Evolutionary conservation across 495 filamentous ascomycete genomes (phyloP), one percentile per base, ranked within the genome.

Genomic region (Podospora sp.): DNA sequence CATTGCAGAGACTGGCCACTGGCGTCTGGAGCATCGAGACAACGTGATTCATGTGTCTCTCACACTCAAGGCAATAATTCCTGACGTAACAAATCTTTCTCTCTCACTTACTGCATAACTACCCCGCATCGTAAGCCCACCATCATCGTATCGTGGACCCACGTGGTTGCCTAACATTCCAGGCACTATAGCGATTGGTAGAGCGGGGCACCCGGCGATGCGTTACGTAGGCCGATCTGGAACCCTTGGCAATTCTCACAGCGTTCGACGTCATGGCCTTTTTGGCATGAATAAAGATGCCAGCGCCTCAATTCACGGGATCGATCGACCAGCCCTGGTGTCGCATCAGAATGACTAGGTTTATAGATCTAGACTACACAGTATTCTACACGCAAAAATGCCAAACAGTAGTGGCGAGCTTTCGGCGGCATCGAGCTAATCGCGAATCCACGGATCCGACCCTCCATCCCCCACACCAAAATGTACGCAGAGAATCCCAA

Each of bases 401-500:
- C n/a, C n/a, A 36, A 36, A 36, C 33, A 36, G 40, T 46, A 46
- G 40, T 2, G 40, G 40, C 4, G 40, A 6, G 40, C 4, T 6
- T 11, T 46, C 2, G 40, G 40, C 9, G 11, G 40, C 11, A 46
- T 12, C 40, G 9, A 46, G 9, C 11, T 46, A 46, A 46, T 46
- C 40, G 52, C 2, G 52, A 26, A 55, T 22, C 50, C 50, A n/a
- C n/a, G 18, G 50, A 55, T 55, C 21, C 52, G n/a, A 21, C 52
- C 52, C 52, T 55, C 52, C 40, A 46, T 46, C 40, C 40, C 33
- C 40, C 40, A 46, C 40, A 46, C 40, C 40, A 46, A 46, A 46
- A 14, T 46, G 40, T 18, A 46, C 40, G 40, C 40, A 14, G 40
- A 55, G 52, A 55, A 55, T 55, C 52, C n/a, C 7, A 55, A 55